Percentiles rank a stretch among this genome's conserved stretches.
phyloP scores from a whole-genome alignment of 345 rosid species.

The Euphorbia lathyris region DNA sequence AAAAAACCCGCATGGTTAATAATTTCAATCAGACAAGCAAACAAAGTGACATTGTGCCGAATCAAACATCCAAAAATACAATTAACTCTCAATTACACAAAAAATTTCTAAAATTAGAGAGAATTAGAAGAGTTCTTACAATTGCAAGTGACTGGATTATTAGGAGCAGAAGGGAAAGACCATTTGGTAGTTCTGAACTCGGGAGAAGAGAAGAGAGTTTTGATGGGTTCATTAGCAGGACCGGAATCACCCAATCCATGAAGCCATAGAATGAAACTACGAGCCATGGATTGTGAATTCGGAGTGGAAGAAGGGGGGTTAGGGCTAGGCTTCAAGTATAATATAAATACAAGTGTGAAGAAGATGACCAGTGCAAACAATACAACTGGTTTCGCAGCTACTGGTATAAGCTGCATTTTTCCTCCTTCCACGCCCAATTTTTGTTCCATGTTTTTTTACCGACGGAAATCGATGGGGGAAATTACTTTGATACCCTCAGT shows the following conservation, averaged over 20 bases:
- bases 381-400: background rate
- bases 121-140: constrained; percentile 25
- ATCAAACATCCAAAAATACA: background rate
- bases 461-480: too few relatives aligned
- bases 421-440: too few relatives aligned
- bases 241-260: constrained; percentile 86
- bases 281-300: constrained; percentile 37
- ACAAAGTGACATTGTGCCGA: too few relatives aligned
- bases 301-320: constrained; percentile 35
- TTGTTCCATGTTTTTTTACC: too few relatives aligned
- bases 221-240: constrained; percentile 87
- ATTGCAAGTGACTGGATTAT: constrained; percentile 68
- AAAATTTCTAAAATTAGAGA: background rate
- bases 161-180: constrained; percentile 86
- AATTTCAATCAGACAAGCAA: background rate
- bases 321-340: constrained; percentile 28
- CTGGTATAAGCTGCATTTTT: background rate
- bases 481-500: too few relatives aligned
- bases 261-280: constrained; percentile 75
- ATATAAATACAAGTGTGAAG: constrained; percentile 34
- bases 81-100: too few relatives aligned
- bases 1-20: too few relatives aligned
- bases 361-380: constrained; percentile 15
- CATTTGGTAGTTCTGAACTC: constrained; percentile 60
- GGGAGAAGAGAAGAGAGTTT: constrained; percentile 54